Conservation (phyloP, 2,329 filamentous ascomycete genomes). For the Aspergillus neoniger region DNA sequence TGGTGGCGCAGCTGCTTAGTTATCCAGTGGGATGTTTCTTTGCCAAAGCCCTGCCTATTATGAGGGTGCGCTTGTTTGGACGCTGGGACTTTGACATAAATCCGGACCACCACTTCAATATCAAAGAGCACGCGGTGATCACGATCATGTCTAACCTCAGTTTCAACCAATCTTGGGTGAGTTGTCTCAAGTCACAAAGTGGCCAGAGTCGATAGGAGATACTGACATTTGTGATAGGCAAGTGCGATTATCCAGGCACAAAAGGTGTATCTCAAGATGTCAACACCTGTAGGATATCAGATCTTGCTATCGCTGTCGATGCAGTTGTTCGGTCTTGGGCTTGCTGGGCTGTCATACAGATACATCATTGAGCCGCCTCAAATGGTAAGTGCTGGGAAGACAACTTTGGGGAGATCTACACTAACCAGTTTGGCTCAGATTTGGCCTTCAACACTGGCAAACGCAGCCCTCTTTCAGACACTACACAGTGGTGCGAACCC, state of each 20-base stretch:
- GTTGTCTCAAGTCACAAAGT: background rate
- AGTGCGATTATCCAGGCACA: constrained; percentile 48
- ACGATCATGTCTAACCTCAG: constrained; percentile 53
- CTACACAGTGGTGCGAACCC: constrained; percentile 39
- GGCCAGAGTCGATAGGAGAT: background rate
- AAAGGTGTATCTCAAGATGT: constrained; percentile 39
- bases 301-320: constrained; percentile 41
- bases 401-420: too few species aligned
- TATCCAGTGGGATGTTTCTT: constrained; percentile 45
- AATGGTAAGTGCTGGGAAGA: constrained; percentile 24
- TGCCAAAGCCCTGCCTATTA: constrained; percentile 43
- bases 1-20: constrained; percentile 49
- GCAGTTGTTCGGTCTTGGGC: constrained; percentile 42
- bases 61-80: constrained; percentile 24
- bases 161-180: constrained; percentile 40
- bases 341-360: constrained; percentile 38
- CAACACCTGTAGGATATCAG: constrained; percentile 39
- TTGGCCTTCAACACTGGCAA: constrained; percentile 40
- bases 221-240: constrained; percentile 32
- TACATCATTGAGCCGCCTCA: constrained; percentile 41
- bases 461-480: constrained; percentile 37
- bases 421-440: constrained; percentile 20
- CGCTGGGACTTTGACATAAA: constrained; percentile 34
- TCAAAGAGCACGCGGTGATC: constrained; percentile 50
- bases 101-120: constrained; percentile 48